These are phyloP conservation scores for Cladosporium halotolerans DNA, from an alignment of 2,329 filamentous ascomycete genomes.

Conservation along the genomic window DNA sequence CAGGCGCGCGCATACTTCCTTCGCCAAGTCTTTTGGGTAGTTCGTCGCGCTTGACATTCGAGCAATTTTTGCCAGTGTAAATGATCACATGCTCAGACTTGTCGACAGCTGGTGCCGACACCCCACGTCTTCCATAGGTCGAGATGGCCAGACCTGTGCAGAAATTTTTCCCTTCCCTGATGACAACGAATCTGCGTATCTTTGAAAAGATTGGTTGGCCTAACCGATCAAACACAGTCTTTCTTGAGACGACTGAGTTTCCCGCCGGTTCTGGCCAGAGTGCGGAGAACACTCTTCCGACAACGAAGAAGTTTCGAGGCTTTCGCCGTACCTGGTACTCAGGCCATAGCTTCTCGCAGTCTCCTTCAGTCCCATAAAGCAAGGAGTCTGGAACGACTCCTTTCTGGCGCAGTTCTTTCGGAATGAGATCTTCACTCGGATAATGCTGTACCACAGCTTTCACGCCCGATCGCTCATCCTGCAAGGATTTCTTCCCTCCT, in stretches of 20 bases:
- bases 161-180: conserved; percentile 14
- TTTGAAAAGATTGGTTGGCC: conserved; percentile 20
- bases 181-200: conserved; percentile 23
- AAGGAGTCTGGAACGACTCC: no score
- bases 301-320: conserved; percentile 12
- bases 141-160: conserved; percentile 21
- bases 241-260: background rate
- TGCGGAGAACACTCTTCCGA: conserved; percentile 18
- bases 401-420: no score
- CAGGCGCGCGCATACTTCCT: conserved; percentile 10
- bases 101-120: conserved; percentile 13
- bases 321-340: no score
- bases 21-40: conserved; percentile 8
- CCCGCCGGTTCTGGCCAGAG: conserved; percentile 22
- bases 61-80: conserved; percentile 13
- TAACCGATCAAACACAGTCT: background rate
- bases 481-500: no score
- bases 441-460: no score
- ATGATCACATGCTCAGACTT: conserved; percentile 25
- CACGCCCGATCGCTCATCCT: no score
- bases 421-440: no score
- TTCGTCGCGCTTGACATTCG: conserved; percentile 3
- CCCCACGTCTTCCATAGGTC: conserved; percentile 21
- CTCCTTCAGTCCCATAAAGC: no score
- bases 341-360: no score